Evolutionary conservation across 2,329 filamentous ascomycete species (phyloP).

Genomic region (Mycosphaerella sp.): DNA sequence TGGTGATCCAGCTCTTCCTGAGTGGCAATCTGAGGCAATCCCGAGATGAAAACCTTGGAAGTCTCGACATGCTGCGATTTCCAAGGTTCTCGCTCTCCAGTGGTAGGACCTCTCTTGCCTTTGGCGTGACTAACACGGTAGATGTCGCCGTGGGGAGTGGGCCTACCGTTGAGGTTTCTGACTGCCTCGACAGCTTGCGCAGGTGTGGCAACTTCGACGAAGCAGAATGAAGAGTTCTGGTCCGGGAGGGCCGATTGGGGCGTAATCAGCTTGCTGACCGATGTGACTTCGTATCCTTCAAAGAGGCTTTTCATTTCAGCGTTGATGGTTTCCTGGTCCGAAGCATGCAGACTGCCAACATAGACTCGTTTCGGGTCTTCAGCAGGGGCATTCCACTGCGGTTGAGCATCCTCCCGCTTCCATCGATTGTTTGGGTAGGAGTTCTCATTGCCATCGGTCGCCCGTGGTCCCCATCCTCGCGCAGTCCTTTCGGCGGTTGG

Average conservation of each 20-base stretch:
- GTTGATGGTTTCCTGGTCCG: slow-evolving; percentile 38
- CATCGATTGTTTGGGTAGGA: slow-evolving; percentile 37
- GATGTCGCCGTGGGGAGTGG: slow-evolving; percentile 16
- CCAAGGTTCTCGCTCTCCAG: not conserved
- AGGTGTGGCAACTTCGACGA: slow-evolving; percentile 28
- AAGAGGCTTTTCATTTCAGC: slow-evolving; percentile 42
- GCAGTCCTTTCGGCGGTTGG: not conserved
- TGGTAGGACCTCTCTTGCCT: slow-evolving; percentile 6
- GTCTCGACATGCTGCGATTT: not conserved
- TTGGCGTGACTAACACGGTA: slow-evolving; percentile 21
- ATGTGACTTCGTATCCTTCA: slow-evolving; percentile 40
- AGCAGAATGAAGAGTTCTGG: slow-evolving; percentile 25
- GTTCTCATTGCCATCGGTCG: slow-evolving; percentile 1
- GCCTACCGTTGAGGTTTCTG: slow-evolving; percentile 22
- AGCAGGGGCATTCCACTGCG: slow-evolving; percentile 26
- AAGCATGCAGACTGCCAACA: slow-evolving; percentile 42
- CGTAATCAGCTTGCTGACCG: slow-evolving; percentile 43
- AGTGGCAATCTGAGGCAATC: slow-evolving; percentile 40
- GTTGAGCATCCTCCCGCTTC: slow-evolving; percentile 37
- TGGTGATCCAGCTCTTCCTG: slow-evolving; percentile 39
- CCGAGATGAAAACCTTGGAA: slow-evolving; percentile 38
- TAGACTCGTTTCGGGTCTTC: slow-evolving; percentile 36
- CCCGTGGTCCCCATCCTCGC: slow-evolving; percentile 1
- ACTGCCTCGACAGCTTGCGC: slow-evolving; percentile 26
- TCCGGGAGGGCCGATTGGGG: slow-evolving; percentile 7